Percentiles rank a stretch among this genome's conserved stretches.
Evolutionary conservation across 805 yeast genomes (phyloP).

Genomic region (Yueomyces sp.): DNA sequence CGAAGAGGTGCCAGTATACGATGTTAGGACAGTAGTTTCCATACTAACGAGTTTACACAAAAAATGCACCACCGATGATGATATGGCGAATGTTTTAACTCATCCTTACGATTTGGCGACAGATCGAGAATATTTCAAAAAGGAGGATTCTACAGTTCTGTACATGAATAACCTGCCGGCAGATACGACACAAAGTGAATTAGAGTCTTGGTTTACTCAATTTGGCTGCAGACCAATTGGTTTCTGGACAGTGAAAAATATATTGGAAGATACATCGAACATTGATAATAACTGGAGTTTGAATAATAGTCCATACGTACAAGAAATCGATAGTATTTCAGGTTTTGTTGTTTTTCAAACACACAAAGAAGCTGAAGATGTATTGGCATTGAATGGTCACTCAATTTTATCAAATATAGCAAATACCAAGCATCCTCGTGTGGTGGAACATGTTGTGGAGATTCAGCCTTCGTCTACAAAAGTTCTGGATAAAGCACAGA

Average conservation of each 20-base stretch:
- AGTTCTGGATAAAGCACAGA: conserved; percentile 72
- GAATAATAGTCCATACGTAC: conserved; percentile 24
- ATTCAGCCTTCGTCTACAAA: conserved; percentile 74
- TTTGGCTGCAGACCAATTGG: conserved; percentile 79
- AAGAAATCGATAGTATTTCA: conserved; percentile 37
- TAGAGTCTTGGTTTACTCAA: conserved; percentile 84
- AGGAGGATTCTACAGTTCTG: conserved; percentile 66
- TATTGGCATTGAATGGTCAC: conserved; percentile 69
- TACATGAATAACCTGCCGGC: conserved; percentile 68
- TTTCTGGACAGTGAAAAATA: conserved; percentile 73
- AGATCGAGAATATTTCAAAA: conserved; percentile 52
- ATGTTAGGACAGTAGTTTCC: conserved; percentile 6
- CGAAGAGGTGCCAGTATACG: conserved; percentile 3
- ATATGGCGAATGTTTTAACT: conserved; percentile 43
- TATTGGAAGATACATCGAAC: conserved; percentile 21
- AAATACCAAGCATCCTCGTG: conserved; percentile 24
- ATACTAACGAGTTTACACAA: conserved; percentile 19
- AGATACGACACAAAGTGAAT: conserved; percentile 82
- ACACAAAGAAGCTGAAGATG: conserved; percentile 78
- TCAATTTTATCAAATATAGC: conserved; percentile 24
- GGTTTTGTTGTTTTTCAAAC: conserved; percentile 80
- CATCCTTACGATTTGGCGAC: conserved; percentile 67
- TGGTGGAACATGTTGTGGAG: conserved; percentile 56
- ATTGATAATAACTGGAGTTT: conserved; percentile 13
- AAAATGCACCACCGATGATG: conserved; percentile 30